Evolutionary conservation across 2,329 filamentous ascomycete genomes (phyloP).

Genomic region (Kalmusia sp.): DNA sequence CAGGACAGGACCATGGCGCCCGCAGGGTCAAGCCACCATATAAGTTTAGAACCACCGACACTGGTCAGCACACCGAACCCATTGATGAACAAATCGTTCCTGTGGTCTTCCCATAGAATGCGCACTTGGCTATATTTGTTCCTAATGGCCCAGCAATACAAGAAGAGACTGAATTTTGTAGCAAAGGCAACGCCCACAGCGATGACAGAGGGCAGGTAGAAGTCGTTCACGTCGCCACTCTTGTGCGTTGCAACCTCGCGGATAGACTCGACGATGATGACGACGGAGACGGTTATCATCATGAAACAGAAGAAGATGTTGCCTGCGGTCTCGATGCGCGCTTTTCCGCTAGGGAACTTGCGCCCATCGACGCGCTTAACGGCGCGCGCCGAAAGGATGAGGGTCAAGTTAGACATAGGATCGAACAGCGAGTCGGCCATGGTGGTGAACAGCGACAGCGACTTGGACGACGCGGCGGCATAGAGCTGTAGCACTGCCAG

Average conservation of each 20-base stretch:
- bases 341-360: conserved; percentile 90
- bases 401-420: conserved; percentile 83
- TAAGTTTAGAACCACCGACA: conserved; percentile 85
- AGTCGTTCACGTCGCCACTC: conserved; percentile 62
- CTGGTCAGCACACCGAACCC: conserved; percentile 90
- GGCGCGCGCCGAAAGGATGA: conserved; percentile 86
- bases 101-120: conserved; percentile 95
- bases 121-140: conserved; percentile 91
- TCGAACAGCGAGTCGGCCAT: conserved; percentile 97
- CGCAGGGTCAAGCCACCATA: conserved; percentile 94
- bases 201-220: conserved; percentile 83
- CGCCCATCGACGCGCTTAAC: conserved; percentile 85
- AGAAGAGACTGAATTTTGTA: conserved; percentile 83
- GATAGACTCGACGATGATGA: conserved; percentile 88
- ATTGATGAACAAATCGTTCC: conserved; percentile 97
- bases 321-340: conserved; percentile 90
- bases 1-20: conserved; percentile 85
- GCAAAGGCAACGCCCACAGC: conserved; percentile 83
- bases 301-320: conserved; percentile 97
- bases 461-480: conserved; percentile 83
- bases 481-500: conserved; percentile 86
- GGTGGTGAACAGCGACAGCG: conserved; percentile 95
- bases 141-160: conserved; percentile 91
- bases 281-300: conserved; percentile 90
- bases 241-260: conserved; percentile 66